Base-by-base conservation (phyloP, 1,139 yeast species). In the Martiniozyma asiatica region DNA sequence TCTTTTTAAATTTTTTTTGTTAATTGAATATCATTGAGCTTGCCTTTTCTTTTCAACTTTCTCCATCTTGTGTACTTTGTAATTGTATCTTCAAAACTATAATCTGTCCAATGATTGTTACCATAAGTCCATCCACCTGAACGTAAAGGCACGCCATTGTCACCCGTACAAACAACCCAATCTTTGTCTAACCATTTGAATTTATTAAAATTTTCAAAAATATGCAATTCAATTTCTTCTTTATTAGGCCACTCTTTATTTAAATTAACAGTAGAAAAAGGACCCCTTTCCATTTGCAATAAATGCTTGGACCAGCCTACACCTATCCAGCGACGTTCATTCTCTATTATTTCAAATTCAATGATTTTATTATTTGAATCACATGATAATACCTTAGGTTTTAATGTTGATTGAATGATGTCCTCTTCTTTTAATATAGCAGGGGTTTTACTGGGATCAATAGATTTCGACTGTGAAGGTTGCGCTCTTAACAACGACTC, bases 271-370 rank as follows among this genome's bases (percentile, higher is more conserved):
- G 58, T 63, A 25, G 75, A 68, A 41, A 54, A 72, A 21, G 59
- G 56, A 1, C 67, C 43, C 22, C 77, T 45, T 39, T 73, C 80
- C 34, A 58, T 56, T 1, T 78, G 77, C 11, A 71, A 45, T 24
- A 70, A 44, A 22, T 57, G 53, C 29, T 61, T 59, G 24, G 66
- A 54, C 79, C 79, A 73, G 5, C 79, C 80, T 14, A 72, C 36
- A 0, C 74, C 78, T 4, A 71, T 30, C 78, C 79, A 72, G 32
- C 78, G 55, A 42, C 81, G 56, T 45, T 73, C 73, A 41, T 73
- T 68, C 40, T 73, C 77, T 26, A 67, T 46, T 1, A 72, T 51
- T 33, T 63, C 68, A 41, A 73, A 71, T 30, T 61, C 52, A 1
- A 72, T 61, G 1, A 61, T 53, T 40, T 68, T 51, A 30, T 58